Conservation (phyloP, 257 asterid genomes). For the Jacaranda copaia region DNA sequence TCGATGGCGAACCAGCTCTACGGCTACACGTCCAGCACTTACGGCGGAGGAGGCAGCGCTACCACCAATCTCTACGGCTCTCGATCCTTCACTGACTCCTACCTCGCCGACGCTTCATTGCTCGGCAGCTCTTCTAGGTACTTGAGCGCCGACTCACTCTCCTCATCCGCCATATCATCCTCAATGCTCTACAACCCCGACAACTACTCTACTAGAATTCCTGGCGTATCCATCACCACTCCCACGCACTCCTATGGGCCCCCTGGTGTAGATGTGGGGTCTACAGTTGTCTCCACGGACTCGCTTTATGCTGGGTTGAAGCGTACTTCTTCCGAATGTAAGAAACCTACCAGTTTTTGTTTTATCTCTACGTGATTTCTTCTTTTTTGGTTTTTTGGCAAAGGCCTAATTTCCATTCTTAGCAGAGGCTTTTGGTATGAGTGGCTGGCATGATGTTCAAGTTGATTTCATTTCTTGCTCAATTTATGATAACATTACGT, state of each 20-base stretch:
- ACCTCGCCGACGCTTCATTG: conserved; percentile 55
- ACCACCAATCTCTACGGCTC: conserved; percentile 46
- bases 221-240: conserved; percentile 52
- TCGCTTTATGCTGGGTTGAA: conserved; percentile 65
- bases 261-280: conserved; percentile 75
- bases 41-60: conserved; percentile 49
- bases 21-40: conserved; percentile 55
- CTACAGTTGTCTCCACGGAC: conserved; percentile 49
- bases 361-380: neutral
- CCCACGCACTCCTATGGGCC: conserved; percentile 65
- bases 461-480: conserved; percentile 3
- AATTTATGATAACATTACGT: conserved; percentile 7
- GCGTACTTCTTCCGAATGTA: conserved; percentile 81
- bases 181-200: conserved; percentile 58
- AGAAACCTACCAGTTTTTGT: conserved; percentile 28
- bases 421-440: neutral
- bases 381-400: neutral
- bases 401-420: conserved; percentile 7
- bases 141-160: conserved; percentile 54
- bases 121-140: conserved; percentile 61
- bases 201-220: conserved; percentile 52
- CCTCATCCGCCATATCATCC: conserved; percentile 52
- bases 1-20: conserved; percentile 68
- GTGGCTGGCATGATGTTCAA: conserved; percentile 12
- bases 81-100: conserved; percentile 60